Evolutionary conservation across 1,284 basidiomycete species (phyloP).

Genomic region (Pulchroboletus neoregius): DNA sequence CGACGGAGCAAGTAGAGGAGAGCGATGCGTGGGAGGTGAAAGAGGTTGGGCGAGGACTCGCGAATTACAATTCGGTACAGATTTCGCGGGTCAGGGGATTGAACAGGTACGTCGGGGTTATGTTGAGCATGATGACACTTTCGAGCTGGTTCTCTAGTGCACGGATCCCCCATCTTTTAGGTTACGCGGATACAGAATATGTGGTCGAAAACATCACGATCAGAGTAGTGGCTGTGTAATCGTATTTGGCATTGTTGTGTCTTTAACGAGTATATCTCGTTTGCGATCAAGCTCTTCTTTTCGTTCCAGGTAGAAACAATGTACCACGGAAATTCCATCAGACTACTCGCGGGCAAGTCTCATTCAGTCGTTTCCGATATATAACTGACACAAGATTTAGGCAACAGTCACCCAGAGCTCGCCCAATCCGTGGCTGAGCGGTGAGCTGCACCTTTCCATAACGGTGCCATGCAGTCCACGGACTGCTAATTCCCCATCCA

Average conservation of each 20-base stretch:
- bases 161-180: slow-evolving; percentile 76
- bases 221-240: slow-evolving; percentile 38
- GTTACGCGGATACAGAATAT: slow-evolving; percentile 94
- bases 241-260: slow-evolving; percentile 28
- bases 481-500: slow-evolving; percentile 41
- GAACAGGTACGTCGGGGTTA: slow-evolving; percentile 63
- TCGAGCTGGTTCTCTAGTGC: slow-evolving; percentile 48
- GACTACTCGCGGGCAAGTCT: slow-evolving; percentile 82
- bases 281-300: slow-evolving; percentile 13
- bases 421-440: slow-evolving; percentile 91
- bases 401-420: slow-evolving; percentile 97
- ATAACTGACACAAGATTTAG: slow-evolving; percentile 43
- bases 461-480: slow-evolving; percentile 42
- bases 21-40: slow-evolving; percentile 70
- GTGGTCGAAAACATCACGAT: slow-evolving; percentile 92
- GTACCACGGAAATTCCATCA: slow-evolving; percentile 92
- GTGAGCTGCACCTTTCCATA: slow-evolving; percentile 64
- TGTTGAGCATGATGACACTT: background rate
- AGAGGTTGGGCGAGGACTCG: slow-evolving; percentile 91
- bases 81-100: slow-evolving; percentile 86
- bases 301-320: slow-evolving; percentile 38
- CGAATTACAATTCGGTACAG: slow-evolving; percentile 94
- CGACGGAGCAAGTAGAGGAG: slow-evolving; percentile 31
- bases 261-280: too few species aligned
- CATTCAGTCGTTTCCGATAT: slow-evolving; percentile 9